Conservation (phyloP, 2,329 filamentous ascomycete genomes). For the Aspergillus aculeatus region DNA sequence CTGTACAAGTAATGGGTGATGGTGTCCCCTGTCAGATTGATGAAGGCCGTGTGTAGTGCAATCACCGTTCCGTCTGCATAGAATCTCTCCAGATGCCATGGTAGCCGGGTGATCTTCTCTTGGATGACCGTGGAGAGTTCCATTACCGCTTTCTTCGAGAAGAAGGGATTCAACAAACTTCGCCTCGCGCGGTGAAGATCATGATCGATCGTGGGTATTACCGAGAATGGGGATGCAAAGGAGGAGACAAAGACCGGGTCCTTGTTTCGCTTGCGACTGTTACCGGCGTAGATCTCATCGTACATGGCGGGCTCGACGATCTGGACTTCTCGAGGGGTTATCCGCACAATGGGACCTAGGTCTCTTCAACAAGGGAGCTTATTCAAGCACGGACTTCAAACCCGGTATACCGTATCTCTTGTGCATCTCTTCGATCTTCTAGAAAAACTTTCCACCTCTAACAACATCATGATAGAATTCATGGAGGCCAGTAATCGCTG, state of each 20-base stretch:
- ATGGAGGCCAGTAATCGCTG: conserved; percentile 31
- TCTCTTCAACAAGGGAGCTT: no score
- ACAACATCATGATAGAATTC: conserved; percentile 35
- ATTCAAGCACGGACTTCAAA: no score
- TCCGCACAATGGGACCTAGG: conserved; percentile 25
- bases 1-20: conserved; percentile 5
- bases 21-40: conserved; percentile 2
- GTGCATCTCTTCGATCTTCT: conserved; percentile 31
- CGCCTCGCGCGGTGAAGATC: conserved; percentile 32
- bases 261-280: conserved; percentile 22
- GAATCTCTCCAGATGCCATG: not conserved
- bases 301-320: conserved; percentile 33
- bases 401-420: conserved; percentile 31
- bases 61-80: not conserved
- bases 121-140: not conserved
- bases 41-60: not conserved
- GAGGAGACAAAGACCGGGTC: conserved; percentile 15
- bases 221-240: conserved; percentile 14
- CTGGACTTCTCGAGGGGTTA: conserved; percentile 37
- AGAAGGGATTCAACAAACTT: not conserved
- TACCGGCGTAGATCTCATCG: conserved; percentile 30
- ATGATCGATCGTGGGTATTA: conserved; percentile 37
- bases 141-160: not conserved
- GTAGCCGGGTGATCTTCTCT: not conserved
- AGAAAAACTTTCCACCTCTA: conserved; percentile 29